These are phyloP conservation scores for Aphanomyces euteiches DNA, from an alignment of 352 stramenopile species.

Conservation along the genomic window DNA sequence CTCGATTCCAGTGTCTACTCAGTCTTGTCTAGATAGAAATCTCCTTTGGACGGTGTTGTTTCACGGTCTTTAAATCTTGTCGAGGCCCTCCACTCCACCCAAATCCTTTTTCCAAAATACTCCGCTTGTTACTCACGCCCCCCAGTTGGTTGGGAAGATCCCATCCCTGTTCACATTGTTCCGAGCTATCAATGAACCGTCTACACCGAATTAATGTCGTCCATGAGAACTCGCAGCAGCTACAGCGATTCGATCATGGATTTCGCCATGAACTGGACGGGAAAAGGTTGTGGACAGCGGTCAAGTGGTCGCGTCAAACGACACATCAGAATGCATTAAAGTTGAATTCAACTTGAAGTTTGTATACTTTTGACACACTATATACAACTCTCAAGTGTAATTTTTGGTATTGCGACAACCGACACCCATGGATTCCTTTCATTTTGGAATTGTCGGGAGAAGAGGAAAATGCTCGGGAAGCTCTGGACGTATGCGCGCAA, in stretches of 20 bases:
- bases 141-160: neutral
- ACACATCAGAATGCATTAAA: too few species aligned
- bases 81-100: too few species aligned
- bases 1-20: neutral
- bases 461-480: conserved; percentile 11
- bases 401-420: neutral
- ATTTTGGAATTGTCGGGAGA: neutral
- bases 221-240: too few species aligned
- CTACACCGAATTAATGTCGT: too few species aligned
- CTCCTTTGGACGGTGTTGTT: neutral
- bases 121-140: too few species aligned
- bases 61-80: neutral
- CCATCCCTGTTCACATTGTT: neutral
- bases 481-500: conserved; percentile 6
- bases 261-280: too few species aligned
- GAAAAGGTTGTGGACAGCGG: too few species aligned
- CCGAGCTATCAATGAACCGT: neutral
- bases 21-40: neutral
- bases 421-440: neutral
- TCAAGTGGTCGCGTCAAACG: too few species aligned
- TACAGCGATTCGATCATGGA: too few species aligned
- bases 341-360: neutral
- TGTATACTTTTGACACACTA: conserved; percentile 1
- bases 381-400: neutral
- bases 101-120: too few species aligned